Evolutionary conservation across 2,329 filamentous ascomycete genomes (phyloP).

Genomic region (Venturia oleaginea): DNA sequence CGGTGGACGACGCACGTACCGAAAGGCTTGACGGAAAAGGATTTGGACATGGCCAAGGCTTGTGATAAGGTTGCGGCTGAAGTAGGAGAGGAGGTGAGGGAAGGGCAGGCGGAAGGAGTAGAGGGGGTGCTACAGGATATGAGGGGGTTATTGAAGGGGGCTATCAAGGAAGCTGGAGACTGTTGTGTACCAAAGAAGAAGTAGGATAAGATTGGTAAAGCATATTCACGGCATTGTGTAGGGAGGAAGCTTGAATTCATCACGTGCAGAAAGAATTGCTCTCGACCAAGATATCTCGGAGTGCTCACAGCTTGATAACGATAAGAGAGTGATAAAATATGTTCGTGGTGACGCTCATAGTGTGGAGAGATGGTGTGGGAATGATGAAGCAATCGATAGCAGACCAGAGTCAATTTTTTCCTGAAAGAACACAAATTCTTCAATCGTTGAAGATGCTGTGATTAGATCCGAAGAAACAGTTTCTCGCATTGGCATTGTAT

Average conservation of each 20-base stretch:
- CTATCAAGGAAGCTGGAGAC: constrained; percentile 11
- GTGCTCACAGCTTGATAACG: no score
- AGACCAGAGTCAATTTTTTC: not conserved
- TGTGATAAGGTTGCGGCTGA: constrained; percentile 13
- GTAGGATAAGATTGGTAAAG: not conserved
- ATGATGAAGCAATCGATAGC: not conserved
- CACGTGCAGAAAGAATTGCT: no score
- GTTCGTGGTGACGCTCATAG: not conserved
- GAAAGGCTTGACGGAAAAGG: constrained; percentile 12
- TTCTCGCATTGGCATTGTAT: not conserved
- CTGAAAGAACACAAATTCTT: no score
- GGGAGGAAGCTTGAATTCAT: no score
- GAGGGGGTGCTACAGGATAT: not conserved
- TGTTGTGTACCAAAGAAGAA: constrained; percentile 14
- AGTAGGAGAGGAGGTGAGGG: constrained; percentile 7
- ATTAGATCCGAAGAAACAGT: not conserved
- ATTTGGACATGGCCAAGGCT: constrained; percentile 13
- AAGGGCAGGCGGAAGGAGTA: not conserved
- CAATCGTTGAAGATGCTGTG: not conserved
- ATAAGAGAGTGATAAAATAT: no score
- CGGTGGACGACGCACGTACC: constrained; percentile 15
- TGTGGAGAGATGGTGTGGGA: not conserved
- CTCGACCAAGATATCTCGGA: no score
- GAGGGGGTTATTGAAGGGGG: constrained; percentile 3
- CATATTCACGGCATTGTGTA: not conserved